Conservation (phyloP, 164 flowering plant genomes). For the Akebia trifoliata region DNA sequence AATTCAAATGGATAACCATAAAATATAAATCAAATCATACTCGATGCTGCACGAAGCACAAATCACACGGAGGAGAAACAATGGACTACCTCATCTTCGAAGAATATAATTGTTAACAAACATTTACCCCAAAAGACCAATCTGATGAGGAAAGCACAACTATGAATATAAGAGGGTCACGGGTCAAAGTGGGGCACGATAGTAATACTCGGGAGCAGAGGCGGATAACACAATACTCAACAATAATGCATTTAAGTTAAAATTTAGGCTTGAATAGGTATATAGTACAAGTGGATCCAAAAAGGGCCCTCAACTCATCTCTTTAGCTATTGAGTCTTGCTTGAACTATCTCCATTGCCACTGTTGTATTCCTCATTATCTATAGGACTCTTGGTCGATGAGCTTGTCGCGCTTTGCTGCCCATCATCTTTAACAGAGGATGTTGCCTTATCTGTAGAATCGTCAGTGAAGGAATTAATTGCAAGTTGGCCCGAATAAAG, state of each 20-base stretch:
- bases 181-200: too few species aligned
- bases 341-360: conserved; percentile 23
- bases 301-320: not conserved
- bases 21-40: not conserved
- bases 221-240: too few species aligned
- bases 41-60: not conserved
- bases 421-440: conserved; percentile 21
- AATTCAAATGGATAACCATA: too few species aligned
- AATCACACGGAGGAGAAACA: not conserved
- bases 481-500: conserved; percentile 88
- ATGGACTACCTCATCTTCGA: conserved; percentile 5
- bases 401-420: conserved; percentile 15
- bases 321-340: conserved; percentile 19
- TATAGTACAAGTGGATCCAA: conserved; percentile 8
- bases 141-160: too few species aligned
- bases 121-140: too few species aligned
- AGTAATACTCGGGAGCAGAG: too few species aligned
- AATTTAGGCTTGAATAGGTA: conserved; percentile 3
- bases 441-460: conserved; percentile 23
- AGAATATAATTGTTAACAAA: not conserved
- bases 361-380: conserved; percentile 20
- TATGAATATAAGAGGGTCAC: too few species aligned
- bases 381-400: conserved; percentile 17
- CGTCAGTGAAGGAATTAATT: conserved; percentile 55
- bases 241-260: not conserved